Evolutionary conservation across 306 rosid species (phyloP).

Genomic region (Quillaja saponaria): DNA sequence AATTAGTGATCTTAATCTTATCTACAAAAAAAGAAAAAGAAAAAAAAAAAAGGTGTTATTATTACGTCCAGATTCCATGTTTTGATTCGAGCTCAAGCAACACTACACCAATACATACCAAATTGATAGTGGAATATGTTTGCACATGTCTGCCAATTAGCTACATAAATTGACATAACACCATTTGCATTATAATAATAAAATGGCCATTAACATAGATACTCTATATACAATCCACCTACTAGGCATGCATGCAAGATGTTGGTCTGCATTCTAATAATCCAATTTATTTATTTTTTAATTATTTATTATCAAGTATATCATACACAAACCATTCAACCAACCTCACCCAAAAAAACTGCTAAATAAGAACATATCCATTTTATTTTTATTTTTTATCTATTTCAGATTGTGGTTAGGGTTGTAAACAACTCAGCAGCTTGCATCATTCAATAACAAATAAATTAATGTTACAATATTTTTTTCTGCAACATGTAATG

Average conservation of each 20-base stretch:
- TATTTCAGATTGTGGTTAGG: constrained; percentile 18
- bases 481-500: constrained; percentile 14
- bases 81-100: constrained; percentile 15
- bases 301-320: neutral
- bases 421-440: constrained; percentile 58
- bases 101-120: neutral
- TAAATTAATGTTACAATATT: neutral
- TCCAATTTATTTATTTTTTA: constrained; percentile 11
- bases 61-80: constrained; percentile 17
- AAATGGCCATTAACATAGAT: too few species aligned
- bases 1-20: constrained; percentile 26
- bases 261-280: constrained; percentile 28
- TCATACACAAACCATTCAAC: neutral
- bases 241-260: too few species aligned
- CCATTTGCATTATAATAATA: constrained; percentile 2
- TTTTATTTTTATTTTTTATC: constrained; percentile 21
- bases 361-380: constrained; percentile 30
- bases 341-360: constrained; percentile 1
- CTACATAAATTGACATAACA: neutral
- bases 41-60: too few species aligned
- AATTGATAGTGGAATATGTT: constrained; percentile 3
- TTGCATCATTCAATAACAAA: constrained; percentile 15
- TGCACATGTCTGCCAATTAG: constrained; percentile 8
- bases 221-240: too few species aligned
- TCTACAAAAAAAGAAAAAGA: too few species aligned